Conservation (phyloP, 257 asterid genomes). For the Coffea eugenioides region DNA sequence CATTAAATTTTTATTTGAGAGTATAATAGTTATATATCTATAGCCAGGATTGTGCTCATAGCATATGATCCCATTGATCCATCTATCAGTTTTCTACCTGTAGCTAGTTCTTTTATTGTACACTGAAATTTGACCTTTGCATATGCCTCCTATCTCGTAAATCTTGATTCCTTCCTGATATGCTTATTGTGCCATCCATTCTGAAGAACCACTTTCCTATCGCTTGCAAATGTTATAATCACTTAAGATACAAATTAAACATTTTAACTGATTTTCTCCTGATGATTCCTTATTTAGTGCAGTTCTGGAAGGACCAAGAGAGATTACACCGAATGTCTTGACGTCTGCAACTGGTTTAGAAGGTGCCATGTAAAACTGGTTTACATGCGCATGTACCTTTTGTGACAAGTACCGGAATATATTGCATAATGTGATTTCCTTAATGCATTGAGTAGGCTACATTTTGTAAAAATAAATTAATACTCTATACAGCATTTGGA, state of each 20-base stretch:
- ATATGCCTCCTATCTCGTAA: neutral
- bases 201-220: neutral
- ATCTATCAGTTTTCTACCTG: neutral
- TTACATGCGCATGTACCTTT: neutral
- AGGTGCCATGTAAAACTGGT: conserved; percentile 21
- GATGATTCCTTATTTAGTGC: conserved; percentile 28
- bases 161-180: no score
- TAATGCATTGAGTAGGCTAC: neutral
- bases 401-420: neutral
- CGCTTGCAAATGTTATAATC: neutral
- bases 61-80: neutral
- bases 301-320: conserved; percentile 89
- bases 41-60: neutral
- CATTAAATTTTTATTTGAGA: no score
- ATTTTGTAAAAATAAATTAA: neutral
- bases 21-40: no score
- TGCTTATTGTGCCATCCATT: neutral
- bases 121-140: neutral
- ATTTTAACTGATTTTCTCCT: neutral
- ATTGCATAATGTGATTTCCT: neutral
- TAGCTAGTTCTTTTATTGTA: neutral
- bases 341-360: conserved; percentile 82
- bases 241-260: no score
- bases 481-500: neutral
- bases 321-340: conserved; percentile 78